Evolutionary conservation across 768 basidiomycete species (phyloP), one percentile per base, ranked within the genome.

Genomic region (Naganishia randhawae): DNA sequence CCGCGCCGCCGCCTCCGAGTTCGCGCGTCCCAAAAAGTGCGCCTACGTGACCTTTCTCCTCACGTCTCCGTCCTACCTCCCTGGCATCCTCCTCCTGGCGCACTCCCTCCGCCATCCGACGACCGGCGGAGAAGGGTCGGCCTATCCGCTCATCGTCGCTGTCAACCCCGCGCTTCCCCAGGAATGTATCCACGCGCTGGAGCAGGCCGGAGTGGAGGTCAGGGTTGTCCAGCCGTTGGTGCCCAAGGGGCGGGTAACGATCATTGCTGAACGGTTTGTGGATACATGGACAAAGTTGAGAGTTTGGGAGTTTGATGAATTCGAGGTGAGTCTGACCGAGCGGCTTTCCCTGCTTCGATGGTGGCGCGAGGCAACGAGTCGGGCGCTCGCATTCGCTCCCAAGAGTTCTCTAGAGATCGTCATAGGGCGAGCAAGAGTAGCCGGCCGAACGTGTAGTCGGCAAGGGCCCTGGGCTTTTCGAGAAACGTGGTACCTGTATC

Each of bases 21-120:
- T 54, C 4, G 16, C 35, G 37, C 33, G 42, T 6, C 17, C 55
- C 25, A 35, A 16, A 17, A 68, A 69, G 62, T 73, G 72, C 66
- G 72, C 72, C 50, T 73, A 70, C 67, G 90, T 67, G 8, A 45
- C 55, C 42, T 67, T 67, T n/a, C 66, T 67, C 39, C 66, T 67
- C 66, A 57, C 93, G 64, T 91, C 91, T 29, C 89, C 93, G 78
- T 83, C 84, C 32, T 97, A 97, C 81, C 86, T 96, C 53, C 90
- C 91, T 32, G 94, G 94, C 65, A 91, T 89, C 51, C 87, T 96
- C 73, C 85, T 88, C 67, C 83, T 91, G 77, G 88, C 85, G 39
- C 88, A 88, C 63, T 90, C 93, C 31, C 84, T 97, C 72, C 85
- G 85, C 65, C 90, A 93, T n/a, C 57, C 57, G n/a, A 55, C 54